These are phyloP conservation scores for Fusarium redolens DNA, from an alignment of 2,329 filamentous ascomycete genomes.

Conservation along the genomic window DNA sequence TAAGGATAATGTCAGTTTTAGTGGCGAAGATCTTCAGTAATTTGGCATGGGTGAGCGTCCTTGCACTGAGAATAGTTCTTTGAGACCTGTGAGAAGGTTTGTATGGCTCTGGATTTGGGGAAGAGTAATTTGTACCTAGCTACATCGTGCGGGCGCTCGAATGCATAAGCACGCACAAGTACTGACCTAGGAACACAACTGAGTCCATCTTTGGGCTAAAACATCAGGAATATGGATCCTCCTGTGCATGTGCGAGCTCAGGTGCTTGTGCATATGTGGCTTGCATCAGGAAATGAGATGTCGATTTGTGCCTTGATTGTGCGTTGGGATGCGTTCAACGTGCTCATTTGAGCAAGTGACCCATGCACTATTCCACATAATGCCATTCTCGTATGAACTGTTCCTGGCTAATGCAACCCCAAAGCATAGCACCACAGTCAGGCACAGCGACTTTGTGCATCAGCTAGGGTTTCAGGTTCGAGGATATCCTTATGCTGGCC, in stretches of 20 bases:
- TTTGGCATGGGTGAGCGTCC: conserved; percentile 14
- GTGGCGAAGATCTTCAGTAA: conserved; percentile 28
- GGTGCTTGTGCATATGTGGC: conserved; percentile 41
- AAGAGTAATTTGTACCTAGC: background rate
- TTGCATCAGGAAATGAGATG: conserved; percentile 45
- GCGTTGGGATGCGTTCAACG: conserved; percentile 19
- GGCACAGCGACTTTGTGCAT: conserved; percentile 47
- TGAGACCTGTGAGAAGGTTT: conserved; percentile 1
- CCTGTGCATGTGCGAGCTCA: conserved; percentile 20
- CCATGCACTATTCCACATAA: conserved; percentile 30
- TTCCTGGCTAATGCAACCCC: conserved; percentile 48
- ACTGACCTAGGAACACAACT: conserved; percentile 14
- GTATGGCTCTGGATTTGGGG: background rate
- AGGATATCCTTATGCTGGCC: conserved; percentile 29
- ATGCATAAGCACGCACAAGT: conserved; percentile 28
- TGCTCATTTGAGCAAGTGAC: conserved; percentile 22
- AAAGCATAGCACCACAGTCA: conserved; percentile 37
- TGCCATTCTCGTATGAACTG: conserved; percentile 30
- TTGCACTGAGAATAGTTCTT: conserved; percentile 10
- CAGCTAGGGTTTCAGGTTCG: conserved; percentile 52
- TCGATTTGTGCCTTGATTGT: conserved; percentile 44
- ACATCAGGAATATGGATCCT: conserved; percentile 12
- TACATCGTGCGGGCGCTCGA: conserved; percentile 26
- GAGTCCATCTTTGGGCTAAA: conserved; percentile 19
- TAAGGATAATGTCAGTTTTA: conserved; percentile 19